Percentiles rank a stretch among this genome's conserved stretches.
Conservation (phyloP, 345 rosid species). For the Eucalyptus tenuipes region DNA sequence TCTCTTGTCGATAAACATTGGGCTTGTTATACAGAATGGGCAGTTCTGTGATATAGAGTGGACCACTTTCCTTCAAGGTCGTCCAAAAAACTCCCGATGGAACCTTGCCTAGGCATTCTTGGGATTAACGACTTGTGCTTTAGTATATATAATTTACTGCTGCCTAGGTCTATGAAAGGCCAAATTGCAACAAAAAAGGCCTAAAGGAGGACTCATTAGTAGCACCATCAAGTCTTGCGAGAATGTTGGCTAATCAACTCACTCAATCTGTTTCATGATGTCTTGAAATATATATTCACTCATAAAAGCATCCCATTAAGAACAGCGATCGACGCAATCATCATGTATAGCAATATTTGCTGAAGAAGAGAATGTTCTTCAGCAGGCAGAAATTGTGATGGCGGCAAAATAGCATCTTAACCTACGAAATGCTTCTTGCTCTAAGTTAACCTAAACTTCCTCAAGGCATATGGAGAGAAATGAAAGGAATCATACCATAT, state of each 20-base stretch:
- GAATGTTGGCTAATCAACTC: neutral
- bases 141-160: neutral
- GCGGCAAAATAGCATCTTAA: neutral
- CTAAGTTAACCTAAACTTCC: neutral
- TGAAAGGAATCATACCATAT: neutral
- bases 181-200: neutral
- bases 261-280: neutral
- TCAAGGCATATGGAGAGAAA: neutral
- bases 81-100: neutral
- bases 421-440: neutral
- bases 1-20: neutral
- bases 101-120: neutral
- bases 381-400: neutral
- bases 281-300: neutral
- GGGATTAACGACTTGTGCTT: neutral
- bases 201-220: neutral
- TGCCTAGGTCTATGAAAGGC: neutral
- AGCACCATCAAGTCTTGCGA: neutral
- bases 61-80: neutral
- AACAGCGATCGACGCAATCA: neutral
- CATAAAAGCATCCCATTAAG: neutral
- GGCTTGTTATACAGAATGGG: neutral
- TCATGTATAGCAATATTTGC: neutral
- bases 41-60: neutral
- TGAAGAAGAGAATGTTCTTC: neutral